Evolutionary conservation across 768 basidiomycete genomes (phyloP).

Genomic region (Tephrocybe rancida): DNA sequence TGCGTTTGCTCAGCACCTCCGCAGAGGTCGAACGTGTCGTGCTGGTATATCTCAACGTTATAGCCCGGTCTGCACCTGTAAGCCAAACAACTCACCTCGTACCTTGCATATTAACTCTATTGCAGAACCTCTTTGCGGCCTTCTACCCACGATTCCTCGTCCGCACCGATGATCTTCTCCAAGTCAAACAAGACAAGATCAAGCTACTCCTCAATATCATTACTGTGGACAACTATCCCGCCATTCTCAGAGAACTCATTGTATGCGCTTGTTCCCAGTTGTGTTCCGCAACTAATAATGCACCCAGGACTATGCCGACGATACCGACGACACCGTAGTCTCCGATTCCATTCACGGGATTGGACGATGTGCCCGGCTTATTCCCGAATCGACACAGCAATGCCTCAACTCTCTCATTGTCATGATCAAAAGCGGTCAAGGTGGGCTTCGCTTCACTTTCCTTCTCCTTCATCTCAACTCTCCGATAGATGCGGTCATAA

Average conservation of each 20-base stretch:
- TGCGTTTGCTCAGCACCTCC: constrained; percentile 70
- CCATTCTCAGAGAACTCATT: constrained; percentile 81
- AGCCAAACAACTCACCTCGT: constrained; percentile 25
- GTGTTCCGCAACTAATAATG: not conserved
- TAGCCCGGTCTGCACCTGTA: constrained; percentile 72
- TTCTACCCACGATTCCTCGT: constrained; percentile 72
- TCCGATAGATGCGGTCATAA: constrained; percentile 68
- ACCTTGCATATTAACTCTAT: not conserved
- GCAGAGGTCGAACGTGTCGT: constrained; percentile 78
- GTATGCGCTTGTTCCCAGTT: constrained; percentile 45
- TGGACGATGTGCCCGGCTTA: constrained; percentile 68
- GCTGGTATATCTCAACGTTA: constrained; percentile 66
- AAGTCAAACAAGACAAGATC: constrained; percentile 77
- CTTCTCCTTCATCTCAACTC: not conserved
- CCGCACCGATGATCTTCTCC: constrained; percentile 63
- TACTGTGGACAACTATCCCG: constrained; percentile 64
- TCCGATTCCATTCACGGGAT: constrained; percentile 76
- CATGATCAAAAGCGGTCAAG: constrained; percentile 79
- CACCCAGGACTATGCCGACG: constrained; percentile 78
- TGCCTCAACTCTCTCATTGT: constrained; percentile 76
- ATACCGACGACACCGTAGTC: constrained; percentile 71
- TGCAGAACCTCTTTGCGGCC: constrained; percentile 63
- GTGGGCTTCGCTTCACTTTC: constrained; percentile 40
- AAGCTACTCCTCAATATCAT: constrained; percentile 69
- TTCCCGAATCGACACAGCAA: constrained; percentile 69